phyloP scores from a whole-genome alignment of 140 eudicot genomes.

The Senecio squalidus region DNA sequence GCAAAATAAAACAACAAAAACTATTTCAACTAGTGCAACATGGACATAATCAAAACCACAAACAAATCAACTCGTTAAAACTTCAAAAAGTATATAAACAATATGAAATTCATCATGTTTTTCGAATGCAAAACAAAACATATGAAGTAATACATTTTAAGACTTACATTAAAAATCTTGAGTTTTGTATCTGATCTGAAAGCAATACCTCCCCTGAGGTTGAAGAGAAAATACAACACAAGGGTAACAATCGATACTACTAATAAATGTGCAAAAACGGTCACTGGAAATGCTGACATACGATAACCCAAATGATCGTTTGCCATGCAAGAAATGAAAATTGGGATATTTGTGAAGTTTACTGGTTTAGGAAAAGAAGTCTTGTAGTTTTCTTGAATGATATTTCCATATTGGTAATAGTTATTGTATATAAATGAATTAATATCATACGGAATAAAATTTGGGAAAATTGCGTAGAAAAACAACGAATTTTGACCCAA shows the following conservation, averaged over 20 bases:
- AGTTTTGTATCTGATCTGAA: slow-evolving; percentile 32
- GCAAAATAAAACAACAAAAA: slow-evolving; percentile 17
- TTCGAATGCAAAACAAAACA: not conserved
- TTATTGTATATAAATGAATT: too few relatives aligned
- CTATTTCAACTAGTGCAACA: not conserved
- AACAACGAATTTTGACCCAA: too few relatives aligned
- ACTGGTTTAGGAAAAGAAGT: not conserved
- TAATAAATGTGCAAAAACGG: slow-evolving; percentile 49
- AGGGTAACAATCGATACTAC: slow-evolving; percentile 39
- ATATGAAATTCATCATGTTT: not conserved
- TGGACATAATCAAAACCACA: not conserved
- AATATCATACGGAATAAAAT: too few relatives aligned
- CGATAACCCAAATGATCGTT: slow-evolving; percentile 16
- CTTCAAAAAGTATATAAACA: not conserved
- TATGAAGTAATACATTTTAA: not conserved
- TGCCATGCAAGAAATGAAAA: slow-evolving; percentile 13
- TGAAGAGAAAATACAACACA: slow-evolving; percentile 56
- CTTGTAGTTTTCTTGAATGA: not conserved
- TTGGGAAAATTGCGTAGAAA: too few relatives aligned
- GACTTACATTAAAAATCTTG: slow-evolving; percentile 61
- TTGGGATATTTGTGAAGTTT: not conserved
- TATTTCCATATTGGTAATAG: too few relatives aligned
- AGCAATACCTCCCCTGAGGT: slow-evolving; percentile 66
- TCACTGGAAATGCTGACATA: slow-evolving; percentile 25
- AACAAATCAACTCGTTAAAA: not conserved